Conservation (phyloP, 495 filamentous ascomycete species). For the Trichoderma gamsii region DNA sequence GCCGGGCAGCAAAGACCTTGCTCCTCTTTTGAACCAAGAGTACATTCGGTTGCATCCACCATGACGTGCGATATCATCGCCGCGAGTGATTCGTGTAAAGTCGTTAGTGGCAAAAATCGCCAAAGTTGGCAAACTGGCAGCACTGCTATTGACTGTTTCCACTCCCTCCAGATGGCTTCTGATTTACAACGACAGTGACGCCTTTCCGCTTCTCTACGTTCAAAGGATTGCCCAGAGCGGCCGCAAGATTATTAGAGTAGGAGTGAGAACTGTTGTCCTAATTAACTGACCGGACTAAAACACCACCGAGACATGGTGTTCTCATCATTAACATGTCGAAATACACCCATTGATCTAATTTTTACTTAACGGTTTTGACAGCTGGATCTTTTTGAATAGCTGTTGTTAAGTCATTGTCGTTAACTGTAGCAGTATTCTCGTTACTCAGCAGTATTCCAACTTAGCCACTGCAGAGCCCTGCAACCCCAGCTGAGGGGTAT, state of each 20-base stretch:
- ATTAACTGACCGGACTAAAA: not conserved
- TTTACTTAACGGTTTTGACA: not conserved
- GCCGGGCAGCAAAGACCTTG: not conserved
- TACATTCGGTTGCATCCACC: not conserved
- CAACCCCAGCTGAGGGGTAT: not conserved
- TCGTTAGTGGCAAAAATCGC: not conserved
- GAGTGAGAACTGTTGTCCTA: not conserved
- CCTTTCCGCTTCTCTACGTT: not conserved
- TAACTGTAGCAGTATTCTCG: not conserved
- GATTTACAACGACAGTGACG: not conserved
- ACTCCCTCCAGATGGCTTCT: not conserved
- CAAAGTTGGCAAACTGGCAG: not conserved
- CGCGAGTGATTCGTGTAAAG: not conserved
- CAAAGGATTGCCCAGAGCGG: not conserved
- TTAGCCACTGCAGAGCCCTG: not conserved
- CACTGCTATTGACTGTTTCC: not conserved
- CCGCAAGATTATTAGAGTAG: too few relatives aligned
- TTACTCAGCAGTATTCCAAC: not conserved
- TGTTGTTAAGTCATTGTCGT: not conserved
- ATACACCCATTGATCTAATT: not conserved
- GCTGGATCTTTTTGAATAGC: not conserved
- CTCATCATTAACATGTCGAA: too few relatives aligned
- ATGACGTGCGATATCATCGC: not conserved
- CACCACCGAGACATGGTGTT: not conserved
- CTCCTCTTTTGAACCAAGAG: not conserved